Evolutionary conservation across 768 basidiomycete species (phyloP).

Genomic region (Porphyrellus cyaneotinctus): DNA sequence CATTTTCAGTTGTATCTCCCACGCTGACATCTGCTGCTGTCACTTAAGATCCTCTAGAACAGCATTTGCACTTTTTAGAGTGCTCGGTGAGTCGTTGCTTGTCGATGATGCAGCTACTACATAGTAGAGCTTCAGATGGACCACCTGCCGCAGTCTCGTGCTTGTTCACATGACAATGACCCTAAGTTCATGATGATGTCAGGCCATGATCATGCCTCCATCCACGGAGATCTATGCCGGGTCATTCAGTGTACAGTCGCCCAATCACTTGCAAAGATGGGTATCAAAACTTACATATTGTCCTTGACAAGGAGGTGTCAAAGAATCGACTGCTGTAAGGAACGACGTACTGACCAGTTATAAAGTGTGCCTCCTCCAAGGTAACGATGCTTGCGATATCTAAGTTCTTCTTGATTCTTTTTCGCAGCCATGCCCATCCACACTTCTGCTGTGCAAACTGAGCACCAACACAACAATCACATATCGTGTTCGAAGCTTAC

Average conservation of each 20-base stretch:
- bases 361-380: background rate
- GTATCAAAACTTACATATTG: background rate
- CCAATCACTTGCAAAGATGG: background rate
- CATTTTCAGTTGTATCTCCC: too few relatives aligned
- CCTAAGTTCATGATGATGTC: too few relatives aligned
- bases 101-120: too few relatives aligned
- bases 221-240: conserved; percentile 1
- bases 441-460: background rate
- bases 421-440: background rate
- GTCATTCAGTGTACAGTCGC: background rate
- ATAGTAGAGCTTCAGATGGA: too few relatives aligned
- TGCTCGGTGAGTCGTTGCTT: too few relatives aligned
- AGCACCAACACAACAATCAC: background rate
- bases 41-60: too few relatives aligned
- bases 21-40: too few relatives aligned
- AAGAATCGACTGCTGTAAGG: too few relatives aligned
- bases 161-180: too few relatives aligned
- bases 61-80: too few relatives aligned
- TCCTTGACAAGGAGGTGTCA: background rate
- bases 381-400: background rate
- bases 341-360: background rate
- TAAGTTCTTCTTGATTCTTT: too few relatives aligned
- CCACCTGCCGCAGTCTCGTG: too few relatives aligned
- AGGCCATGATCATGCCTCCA: background rate
- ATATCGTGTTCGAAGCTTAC: conserved; percentile 14